Base-by-base conservation (phyloP, 352 stramenopile genomes). In the Pythium scleroteichum region DNA sequence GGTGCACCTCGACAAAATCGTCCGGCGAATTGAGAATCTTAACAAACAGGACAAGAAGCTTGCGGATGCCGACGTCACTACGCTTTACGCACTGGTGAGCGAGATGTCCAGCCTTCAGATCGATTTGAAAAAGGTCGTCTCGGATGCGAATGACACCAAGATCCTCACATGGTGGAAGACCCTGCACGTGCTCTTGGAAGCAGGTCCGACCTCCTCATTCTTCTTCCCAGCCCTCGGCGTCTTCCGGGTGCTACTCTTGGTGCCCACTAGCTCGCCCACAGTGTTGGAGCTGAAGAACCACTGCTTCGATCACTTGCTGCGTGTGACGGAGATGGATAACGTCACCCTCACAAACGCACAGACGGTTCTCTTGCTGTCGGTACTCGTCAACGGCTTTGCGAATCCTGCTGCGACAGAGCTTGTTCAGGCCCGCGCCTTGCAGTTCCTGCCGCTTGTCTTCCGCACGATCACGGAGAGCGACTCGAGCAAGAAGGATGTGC, bases 371-470 rank as follows among this genome's bases (percentile, higher is more conserved):
- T 20, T 85, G 26, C 67, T 94, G 0, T 69, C 76, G 0, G 78
- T 90, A 41, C 62, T 94, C 4, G 47, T 90, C 19, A 94, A 92
- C 38, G 76, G 68, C 4, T 86, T 90, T 38, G 76, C 71, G 16
- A 89, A 85, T 44, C 64, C 74, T 0, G 60, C 71, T 0, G 75
- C 77, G 26, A 84, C 70, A 14, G 79, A 89, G 33, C 47, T 88
- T 35, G 73, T 87, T 4, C 68, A 87, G 8, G 53, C 68, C 0
- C 63, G 71, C 0, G 76, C 79, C 2, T 62, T 77, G 3, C 71
- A 70, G 16, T 86, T 88, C 51, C 57, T 94, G 14, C 78, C 84
- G 22, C 89, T 92, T 50, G 78, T 88, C 33, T 94, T 91, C 60
- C 55, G 66, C 2, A 64, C 68, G 13, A 82, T 91, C 50, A 68